A percentile compares a stretch with the other conserved stretches of the same genome.
phyloP scores from a whole-genome alignment of 441 rosid species.

The Pelargonium fulgidum region DNA sequence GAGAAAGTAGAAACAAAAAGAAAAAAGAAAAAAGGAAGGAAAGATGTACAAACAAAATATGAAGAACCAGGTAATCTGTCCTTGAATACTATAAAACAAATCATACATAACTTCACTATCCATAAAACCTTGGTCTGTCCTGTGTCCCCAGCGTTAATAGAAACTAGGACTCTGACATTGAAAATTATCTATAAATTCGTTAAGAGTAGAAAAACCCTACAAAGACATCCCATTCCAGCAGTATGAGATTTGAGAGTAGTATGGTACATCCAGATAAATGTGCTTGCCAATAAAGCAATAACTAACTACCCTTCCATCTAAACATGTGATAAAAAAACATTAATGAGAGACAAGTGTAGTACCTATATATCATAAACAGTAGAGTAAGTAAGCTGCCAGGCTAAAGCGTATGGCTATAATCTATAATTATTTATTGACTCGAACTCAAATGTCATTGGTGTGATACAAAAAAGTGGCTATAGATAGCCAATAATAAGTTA shows the following conservation, averaged over 20 bases:
- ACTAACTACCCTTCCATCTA: too few species aligned
- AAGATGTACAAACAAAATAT: background rate
- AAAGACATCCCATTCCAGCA: background rate
- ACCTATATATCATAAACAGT: background rate
- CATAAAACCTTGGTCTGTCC: background rate
- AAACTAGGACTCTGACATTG: background rate
- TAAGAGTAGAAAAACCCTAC: background rate
- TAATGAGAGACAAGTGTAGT: background rate
- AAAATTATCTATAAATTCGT: background rate
- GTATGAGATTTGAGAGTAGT: background rate
- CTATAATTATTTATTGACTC: background rate
- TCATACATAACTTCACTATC: background rate
- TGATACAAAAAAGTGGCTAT: background rate
- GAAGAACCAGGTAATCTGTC: background rate
- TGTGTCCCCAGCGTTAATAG: background rate
- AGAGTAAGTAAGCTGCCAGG: background rate
- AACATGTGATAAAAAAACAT: too few species aligned
- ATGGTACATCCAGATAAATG: background rate
- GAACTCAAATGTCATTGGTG: background rate
- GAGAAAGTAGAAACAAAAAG: too few species aligned
- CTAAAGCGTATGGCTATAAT: background rate
- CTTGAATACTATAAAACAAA: background rate
- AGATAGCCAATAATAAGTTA: background rate
- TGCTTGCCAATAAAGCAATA: background rate
- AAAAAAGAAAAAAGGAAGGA: too few species aligned